Evolutionary conservation across 306 rosid genomes (phyloP), one percentile per base, ranked within the genome.

Genomic region (Rosa lucieae): DNA sequence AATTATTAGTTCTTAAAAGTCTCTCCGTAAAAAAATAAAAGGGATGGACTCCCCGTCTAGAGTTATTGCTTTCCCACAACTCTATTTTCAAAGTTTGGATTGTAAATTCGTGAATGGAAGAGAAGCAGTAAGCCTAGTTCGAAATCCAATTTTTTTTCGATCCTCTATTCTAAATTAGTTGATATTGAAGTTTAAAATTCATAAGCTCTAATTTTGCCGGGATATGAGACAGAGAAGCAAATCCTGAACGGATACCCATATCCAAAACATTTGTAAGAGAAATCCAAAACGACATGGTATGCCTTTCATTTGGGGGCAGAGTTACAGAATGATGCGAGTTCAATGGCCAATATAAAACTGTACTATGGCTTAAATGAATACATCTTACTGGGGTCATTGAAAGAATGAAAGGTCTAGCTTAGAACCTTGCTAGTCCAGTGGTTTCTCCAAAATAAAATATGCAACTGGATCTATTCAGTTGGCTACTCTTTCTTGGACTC

Each of bases 401-500:
- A 72, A 15, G 29, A 72, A 10, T 72, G 46, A 49, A 72, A 15
- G 26, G 46, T 62, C 26, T 51, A 32, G 46, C 46, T 72, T 32
- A 48, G 63, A 52, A 72, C 58, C 55, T 14, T 43, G 0, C 71
- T 40, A 21, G 47, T 52, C 18, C 48, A 21, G 82, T 72, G 40
- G 39, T 12, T 44, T 37, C 81, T 67, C 52, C 55, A 15, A 20
- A 21, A 29, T 10, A 26, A 65, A 43, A 62, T 48, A 21, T 20
- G 32, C 2, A 29, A 23, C 80, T 52, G 26, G 15, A 49, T 51
- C 66, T 66, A 52, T 44, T 35, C 37, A 58, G 46, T 67, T 7
- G 68, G 47, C 76, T 67, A 47, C 17, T 59, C 40, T 3, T 69
- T 70, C 63, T 69, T 21, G 21, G 65, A 72, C 53, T 70, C 43